Percentiles rank a stretch among this genome's conserved stretches.
Evolutionary conservation across 495 filamentous ascomycete species (phyloP).

Genomic region (Aspergillus baeticus): DNA sequence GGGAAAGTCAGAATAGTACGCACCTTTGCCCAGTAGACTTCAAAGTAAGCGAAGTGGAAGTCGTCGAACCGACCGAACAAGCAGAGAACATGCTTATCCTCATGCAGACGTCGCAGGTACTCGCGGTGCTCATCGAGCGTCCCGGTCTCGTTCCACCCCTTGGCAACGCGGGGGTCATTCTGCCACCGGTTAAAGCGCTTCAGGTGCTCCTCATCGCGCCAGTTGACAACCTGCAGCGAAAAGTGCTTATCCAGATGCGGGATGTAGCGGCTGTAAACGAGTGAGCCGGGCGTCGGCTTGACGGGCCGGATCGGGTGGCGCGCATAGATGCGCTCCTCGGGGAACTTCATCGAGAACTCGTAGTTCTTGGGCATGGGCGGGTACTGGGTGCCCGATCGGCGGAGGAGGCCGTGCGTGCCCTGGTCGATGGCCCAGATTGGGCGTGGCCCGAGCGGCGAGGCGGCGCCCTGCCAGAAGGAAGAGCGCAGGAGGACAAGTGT

Average conservation of each 20-base stretch:
- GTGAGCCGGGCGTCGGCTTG: conserved; percentile 60
- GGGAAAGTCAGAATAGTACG: background rate
- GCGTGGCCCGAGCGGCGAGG: conserved; percentile 60
- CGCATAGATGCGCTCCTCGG: conserved; percentile 41
- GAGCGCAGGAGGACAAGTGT: conserved; percentile 35
- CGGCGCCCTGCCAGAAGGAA: conserved; percentile 70
- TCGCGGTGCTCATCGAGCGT: conserved; percentile 57
- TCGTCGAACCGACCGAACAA: conserved; percentile 63
- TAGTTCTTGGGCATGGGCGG: conserved; percentile 55
- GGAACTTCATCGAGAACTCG: conserved; percentile 53
- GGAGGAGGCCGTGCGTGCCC: conserved; percentile 36
- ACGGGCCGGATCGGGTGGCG: conserved; percentile 60
- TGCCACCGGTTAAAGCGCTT: conserved; percentile 62
- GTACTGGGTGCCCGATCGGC: conserved; percentile 35
- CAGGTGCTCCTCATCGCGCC: conserved; percentile 51
- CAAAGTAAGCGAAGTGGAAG: conserved; percentile 63
- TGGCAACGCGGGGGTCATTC: conserved; percentile 64
- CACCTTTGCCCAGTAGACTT: conserved; percentile 72
- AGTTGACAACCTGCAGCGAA: conserved; percentile 62
- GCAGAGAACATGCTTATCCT: conserved; percentile 61
- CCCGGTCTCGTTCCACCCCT: conserved; percentile 63
- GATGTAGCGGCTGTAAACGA: conserved; percentile 67
- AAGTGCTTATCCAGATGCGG: conserved; percentile 65
- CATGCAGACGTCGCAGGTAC: conserved; percentile 58
- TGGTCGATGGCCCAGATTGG: conserved; percentile 54